A percentile compares a stretch with the other conserved stretches of the same genome.
Evolutionary conservation across 306 rosid genomes (phyloP).

Genomic region (Vigna radiata): DNA sequence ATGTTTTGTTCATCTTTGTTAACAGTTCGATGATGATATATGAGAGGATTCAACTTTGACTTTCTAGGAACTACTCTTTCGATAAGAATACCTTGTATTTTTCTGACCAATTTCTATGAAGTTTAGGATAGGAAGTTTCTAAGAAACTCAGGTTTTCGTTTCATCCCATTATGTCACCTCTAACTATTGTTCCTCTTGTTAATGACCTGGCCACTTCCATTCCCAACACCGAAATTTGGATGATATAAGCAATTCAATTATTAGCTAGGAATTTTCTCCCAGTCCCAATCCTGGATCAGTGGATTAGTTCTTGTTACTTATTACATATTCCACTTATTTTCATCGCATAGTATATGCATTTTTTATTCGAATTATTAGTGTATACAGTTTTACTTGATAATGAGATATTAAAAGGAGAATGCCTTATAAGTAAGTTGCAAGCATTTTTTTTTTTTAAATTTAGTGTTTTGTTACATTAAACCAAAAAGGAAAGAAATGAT

Average conservation of each 20-base stretch:
- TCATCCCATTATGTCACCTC: background rate
- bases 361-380: background rate
- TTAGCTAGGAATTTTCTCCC: background rate
- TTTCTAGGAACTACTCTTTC: no score
- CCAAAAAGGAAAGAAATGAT: background rate
- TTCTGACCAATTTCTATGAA: background rate
- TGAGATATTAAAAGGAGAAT: background rate
- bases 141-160: background rate
- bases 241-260: background rate
- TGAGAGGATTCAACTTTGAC: no score
- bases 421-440: background rate
- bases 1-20: no score
- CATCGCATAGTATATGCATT: background rate
- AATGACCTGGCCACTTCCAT: constrained; percentile 4
- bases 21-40: no score
- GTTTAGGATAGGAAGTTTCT: background rate
- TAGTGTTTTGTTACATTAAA: background rate
- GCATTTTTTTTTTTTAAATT: background rate
- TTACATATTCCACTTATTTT: background rate
- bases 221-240: background rate
- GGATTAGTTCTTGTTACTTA: background rate
- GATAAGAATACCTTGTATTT: background rate
- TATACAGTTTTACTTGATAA: background rate
- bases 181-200: background rate
- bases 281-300: background rate